Base-by-base conservation (phyloP, 768 basidiomycete genomes). In the Russula lepida region DNA sequence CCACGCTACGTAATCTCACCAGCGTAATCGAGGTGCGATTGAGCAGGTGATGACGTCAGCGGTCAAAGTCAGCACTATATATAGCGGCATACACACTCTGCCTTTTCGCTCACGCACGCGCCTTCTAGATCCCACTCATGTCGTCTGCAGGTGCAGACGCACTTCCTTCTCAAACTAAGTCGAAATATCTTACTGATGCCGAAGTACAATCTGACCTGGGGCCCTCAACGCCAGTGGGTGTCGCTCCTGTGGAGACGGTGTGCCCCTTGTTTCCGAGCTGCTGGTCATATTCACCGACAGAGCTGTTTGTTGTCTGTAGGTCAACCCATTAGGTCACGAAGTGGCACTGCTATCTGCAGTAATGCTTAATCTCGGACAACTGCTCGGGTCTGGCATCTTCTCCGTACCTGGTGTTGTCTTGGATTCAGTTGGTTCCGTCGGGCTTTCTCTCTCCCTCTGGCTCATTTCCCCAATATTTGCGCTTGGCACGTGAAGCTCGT, bases 301-400 rank as follows among this genome's bases (percentile, higher is more conserved):
- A 37, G 8, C 43, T 33, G 19, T 37, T 19, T 25, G 5, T 37
- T 35, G 48, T 47, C 28, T 52, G 27, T 28, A 67, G 66, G 41
- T 58, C 25, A 69, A 67, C 21, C 67, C 68, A 17, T 63, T 69
- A 23, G 68, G 68, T 21, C 62, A 57, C n/a, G 49, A 69, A 51
- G 66, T 68, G 37, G 66, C 68, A 5, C 47, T 68, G 30, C 50
- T 66, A 21, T 64, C 60, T 33, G 64, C 66, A 6, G 63, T 65
- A n/a, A 62, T 67, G 62, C 60, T 69, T n/a, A 66, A 69, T 33
- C 54, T 68, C 17, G 65, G 65, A 37, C 57, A 59, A 37, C 43
- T 63, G 23, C 63, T 69, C 19, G 69, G 72, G 12, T 69, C 71
- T 3, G 71, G 72, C 39, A 70, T 73, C 21, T 73, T 73, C 63